Base-by-base conservation (phyloP, 805 yeast genomes). In the Jamesozyma gamospora region DNA sequence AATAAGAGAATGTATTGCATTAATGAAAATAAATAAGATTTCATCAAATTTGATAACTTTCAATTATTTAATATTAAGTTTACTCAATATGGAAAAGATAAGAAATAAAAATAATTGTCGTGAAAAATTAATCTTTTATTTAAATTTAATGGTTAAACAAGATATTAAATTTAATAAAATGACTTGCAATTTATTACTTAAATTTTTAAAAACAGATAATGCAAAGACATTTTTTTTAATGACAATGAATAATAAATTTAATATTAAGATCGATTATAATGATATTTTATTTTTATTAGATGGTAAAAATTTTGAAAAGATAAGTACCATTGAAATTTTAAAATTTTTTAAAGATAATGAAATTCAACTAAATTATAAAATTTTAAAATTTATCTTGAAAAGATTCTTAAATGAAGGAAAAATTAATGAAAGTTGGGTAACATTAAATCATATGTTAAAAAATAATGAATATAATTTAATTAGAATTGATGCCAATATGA, bases 181-280 rank as follows among this genome's bases (percentile, higher is more conserved):
- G 2, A 68, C 74, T 0, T 67, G 71, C 67, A 51, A 57, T 14
- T 42, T 62, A 4, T 47, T 66, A 10, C 62, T 58, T 41, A 46
- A 53, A 13, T 41, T 65, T 10, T 38, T 68, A 13, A 50, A 52
- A 11, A 69, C 65, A 36, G 58, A 55, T 33, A 41, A 52, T 2
- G 58, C 67, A n/a, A 59, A 60, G 33, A 48, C 53, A 3, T 37
- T 55, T 2, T 51, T 63, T 32, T 31, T 66, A 7, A 55, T 57
- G 32, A 58, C 57, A 27, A 54, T 70, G 56, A 38, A 47, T 4
- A 45, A 51, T 4, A 45, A 51, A 21, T 39, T 55, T 26, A 49
- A 50, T n/a, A 52, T 67, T 2, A 66, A 68, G 2, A 40, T 60
- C 10, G 62, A 63, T 9, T 33, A 43, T 4, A 49, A 50, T 8